Percentiles rank a stretch among this genome's conserved stretches.
phyloP scores from a whole-genome alignment of 192 early-diverging fungal genomes.

The Backusella psychrophila region DNA sequence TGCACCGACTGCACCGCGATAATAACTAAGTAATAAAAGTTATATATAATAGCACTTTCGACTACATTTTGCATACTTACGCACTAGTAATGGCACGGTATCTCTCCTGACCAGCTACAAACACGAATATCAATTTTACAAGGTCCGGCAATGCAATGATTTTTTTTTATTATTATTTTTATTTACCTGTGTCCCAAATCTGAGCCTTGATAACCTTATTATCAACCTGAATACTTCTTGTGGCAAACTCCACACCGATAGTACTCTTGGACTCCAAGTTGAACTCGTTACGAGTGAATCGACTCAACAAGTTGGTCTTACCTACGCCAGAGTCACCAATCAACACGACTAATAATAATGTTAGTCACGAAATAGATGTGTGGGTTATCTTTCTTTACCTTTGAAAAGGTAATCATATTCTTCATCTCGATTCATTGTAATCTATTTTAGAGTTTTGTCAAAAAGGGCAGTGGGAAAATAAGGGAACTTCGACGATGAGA shows the following conservation, averaged over 20 bases:
- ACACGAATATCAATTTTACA: background rate
- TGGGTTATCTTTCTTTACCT: background rate
- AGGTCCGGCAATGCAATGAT: background rate
- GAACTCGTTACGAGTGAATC: constrained; percentile 98
- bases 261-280: constrained; percentile 98
- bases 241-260: constrained; percentile 98
- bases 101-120: constrained; percentile 65
- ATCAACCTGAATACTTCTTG: constrained; percentile 93
- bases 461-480: background rate
- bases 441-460: background rate
- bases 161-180: background rate
- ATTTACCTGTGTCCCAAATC: constrained; percentile 96
- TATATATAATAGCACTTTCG: background rate
- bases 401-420: constrained; percentile 21
- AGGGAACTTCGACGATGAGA: background rate
- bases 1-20: constrained; percentile 97
- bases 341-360: constrained; percentile 63
- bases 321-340: constrained; percentile 97
- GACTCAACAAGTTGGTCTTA: constrained; percentile 94
- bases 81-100: constrained; percentile 84
- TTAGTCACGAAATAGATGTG: background rate
- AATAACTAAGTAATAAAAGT: constrained; percentile 60
- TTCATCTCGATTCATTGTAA: constrained; percentile 12
- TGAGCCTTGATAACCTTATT: constrained; percentile 97
- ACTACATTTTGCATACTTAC: constrained; percentile 34